A percentile compares a stretch with the other conserved stretches of the same genome.
Conservation (phyloP, 495 filamentous ascomycete genomes). For the Sabuloglossum arenarium region DNA sequence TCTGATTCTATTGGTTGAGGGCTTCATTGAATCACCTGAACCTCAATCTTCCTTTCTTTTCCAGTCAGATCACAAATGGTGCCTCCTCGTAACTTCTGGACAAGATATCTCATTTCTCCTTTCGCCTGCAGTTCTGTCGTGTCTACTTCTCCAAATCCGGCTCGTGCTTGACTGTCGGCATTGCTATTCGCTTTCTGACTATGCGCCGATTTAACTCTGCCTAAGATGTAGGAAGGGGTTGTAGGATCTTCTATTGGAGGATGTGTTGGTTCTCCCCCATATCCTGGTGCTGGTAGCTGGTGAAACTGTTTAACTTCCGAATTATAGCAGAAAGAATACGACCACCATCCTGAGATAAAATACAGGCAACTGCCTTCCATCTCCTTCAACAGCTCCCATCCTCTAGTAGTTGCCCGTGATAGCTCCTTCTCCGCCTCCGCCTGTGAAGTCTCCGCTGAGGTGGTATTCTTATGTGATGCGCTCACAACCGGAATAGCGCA, state of each 20-base stretch:
- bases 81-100: constrained; percentile 67
- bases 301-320: constrained; percentile 82
- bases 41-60: constrained; percentile 65
- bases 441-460: constrained; percentile 28
- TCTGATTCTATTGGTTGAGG: background rate
- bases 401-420: constrained; percentile 58
- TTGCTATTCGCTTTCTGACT: constrained; percentile 12
- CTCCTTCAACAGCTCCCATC: constrained; percentile 74
- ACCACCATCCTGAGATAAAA: constrained; percentile 89
- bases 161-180: background rate
- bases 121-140: constrained; percentile 56
- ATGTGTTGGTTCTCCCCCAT: constrained; percentile 39
- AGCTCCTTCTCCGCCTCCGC: constrained; percentile 73
- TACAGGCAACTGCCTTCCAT: constrained; percentile 81
- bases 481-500: constrained; percentile 66
- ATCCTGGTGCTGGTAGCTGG: constrained; percentile 46
- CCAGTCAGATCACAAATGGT: constrained; percentile 82
- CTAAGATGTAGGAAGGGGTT: constrained; percentile 64
- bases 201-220: constrained; percentile 26
- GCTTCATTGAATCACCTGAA: constrained; percentile 27
- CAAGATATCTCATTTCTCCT: constrained; percentile 74
- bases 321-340: constrained; percentile 88
- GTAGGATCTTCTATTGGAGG: constrained; percentile 53
- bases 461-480: constrained; percentile 32
- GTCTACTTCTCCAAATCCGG: constrained; percentile 18